Conservation (phyloP, 331 rosid genomes). For the Saraca asoca region DNA sequence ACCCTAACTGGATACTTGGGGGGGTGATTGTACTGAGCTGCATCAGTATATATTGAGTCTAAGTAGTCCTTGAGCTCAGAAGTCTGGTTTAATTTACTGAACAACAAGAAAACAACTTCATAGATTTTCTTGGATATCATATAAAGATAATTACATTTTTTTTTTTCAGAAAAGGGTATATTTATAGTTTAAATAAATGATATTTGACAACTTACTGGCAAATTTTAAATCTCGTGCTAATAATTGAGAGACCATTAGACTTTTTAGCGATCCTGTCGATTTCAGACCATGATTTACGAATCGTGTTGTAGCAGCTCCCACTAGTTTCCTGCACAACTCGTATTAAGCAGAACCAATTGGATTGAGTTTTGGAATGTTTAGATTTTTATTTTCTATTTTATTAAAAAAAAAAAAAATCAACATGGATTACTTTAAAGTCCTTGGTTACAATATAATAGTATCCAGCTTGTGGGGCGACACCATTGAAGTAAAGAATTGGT, state of each 20-base stretch:
- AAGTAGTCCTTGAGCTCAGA: conserved; percentile 39
- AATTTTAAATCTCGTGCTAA: conserved; percentile 52
- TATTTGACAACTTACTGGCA: conserved; percentile 42
- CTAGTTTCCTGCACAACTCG: conserved; percentile 50
- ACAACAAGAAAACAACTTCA: not conserved
- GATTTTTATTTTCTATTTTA: not conserved
- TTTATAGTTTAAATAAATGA: not conserved
- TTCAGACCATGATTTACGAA: conserved; percentile 54
- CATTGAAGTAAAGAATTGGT: conserved; percentile 58
- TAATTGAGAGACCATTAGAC: conserved; percentile 46
- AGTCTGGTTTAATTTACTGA: conserved; percentile 30
- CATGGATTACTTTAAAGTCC: conserved; percentile 49
- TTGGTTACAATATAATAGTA: conserved; percentile 50
- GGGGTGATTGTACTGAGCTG: conserved; percentile 55
- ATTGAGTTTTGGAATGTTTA: not conserved
- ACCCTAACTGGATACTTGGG: conserved; percentile 40
- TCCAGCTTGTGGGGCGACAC: conserved; percentile 45
- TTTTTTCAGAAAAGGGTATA: too few species aligned
- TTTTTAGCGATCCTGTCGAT: conserved; percentile 44
- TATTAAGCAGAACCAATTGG: not conserved
- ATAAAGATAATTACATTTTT: too few species aligned
- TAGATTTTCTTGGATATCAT: too few species aligned
- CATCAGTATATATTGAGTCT: conserved; percentile 16
- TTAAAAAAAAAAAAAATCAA: not conserved
- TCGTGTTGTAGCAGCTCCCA: conserved; percentile 50